Conservation (phyloP, 805 yeast species). For the Scheffersomyces coipomensis region DNA sequence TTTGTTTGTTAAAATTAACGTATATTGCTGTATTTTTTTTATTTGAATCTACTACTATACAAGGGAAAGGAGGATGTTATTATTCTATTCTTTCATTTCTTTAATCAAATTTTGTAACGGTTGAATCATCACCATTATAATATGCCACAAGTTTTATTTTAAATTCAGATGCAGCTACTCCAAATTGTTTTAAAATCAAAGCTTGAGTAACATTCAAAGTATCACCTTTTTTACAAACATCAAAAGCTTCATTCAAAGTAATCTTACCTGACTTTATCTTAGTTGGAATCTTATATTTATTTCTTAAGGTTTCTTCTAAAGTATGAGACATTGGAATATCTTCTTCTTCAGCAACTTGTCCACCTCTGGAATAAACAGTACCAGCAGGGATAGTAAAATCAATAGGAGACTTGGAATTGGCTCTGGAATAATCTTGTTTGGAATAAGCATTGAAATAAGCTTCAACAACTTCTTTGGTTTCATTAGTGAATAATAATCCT, state of each 20-base stretch:
- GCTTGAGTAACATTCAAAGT: conserved; percentile 87
- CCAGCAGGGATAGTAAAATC: conserved; percentile 88
- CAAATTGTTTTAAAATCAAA: conserved; percentile 88
- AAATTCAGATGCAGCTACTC: conserved; percentile 91
- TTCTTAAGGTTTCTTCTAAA: conserved; percentile 88
- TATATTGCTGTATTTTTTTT: conserved; percentile 4
- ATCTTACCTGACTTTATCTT: conserved; percentile 88
- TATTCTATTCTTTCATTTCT: no score
- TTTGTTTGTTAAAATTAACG: background rate
- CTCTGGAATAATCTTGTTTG: conserved; percentile 83
- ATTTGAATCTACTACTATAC: conserved; percentile 6
- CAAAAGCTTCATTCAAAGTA: conserved; percentile 68
- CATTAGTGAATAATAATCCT: conserved; percentile 88
- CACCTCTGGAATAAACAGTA: conserved; percentile 91
- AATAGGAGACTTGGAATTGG: conserved; percentile 81
- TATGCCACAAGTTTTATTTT: conserved; percentile 77
- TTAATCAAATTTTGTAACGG: conserved; percentile 19
- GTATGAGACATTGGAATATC: conserved; percentile 98
- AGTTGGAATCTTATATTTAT: conserved; percentile 87
- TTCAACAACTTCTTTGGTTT: conserved; percentile 80
- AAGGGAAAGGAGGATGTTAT: conserved; percentile 3
- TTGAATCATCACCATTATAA: conserved; percentile 61
- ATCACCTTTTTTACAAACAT: conserved; percentile 79
- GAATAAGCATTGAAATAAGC: conserved; percentile 81
- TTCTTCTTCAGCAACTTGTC: conserved; percentile 83